Percentiles rank a stretch among this genome's conserved stretches.
These are phyloP conservation scores for Nigrospora oryzae DNA, from an alignment of 2,329 filamentous ascomycete species.

Conservation along the genomic window DNA sequence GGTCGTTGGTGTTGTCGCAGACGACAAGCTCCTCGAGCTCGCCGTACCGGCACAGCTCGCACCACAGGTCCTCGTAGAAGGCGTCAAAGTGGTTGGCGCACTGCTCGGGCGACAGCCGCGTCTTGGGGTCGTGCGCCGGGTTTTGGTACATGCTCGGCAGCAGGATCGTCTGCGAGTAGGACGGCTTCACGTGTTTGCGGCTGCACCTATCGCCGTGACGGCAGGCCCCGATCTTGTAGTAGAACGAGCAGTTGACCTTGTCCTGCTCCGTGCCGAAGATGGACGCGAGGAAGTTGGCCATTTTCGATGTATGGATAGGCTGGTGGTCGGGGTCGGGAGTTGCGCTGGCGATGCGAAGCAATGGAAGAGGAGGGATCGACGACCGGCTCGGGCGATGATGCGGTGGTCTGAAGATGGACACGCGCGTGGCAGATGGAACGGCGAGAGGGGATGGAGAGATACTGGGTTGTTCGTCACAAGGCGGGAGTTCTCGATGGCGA, in stretches of 20 bases:
- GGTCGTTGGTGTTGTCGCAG: conserved; percentile 99
- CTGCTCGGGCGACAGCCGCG: conserved; percentile 87
- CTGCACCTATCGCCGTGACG: conserved; percentile 97
- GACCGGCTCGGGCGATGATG: too few species aligned
- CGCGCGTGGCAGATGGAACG: too few species aligned
- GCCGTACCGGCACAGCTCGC: conserved; percentile 98
- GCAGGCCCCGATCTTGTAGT: conserved; percentile 99
- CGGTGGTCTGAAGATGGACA: too few species aligned
- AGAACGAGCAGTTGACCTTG: conserved; percentile 99
- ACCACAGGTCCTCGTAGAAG: conserved; percentile 99
- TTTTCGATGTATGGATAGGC: conserved; percentile 26
- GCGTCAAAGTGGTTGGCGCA: conserved; percentile 99
- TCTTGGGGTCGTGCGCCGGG: conserved; percentile 87
- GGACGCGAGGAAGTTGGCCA: conserved; percentile 98
- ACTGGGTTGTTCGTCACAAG: too few species aligned
- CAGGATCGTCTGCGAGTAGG: conserved; percentile 94
- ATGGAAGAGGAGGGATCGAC: too few species aligned
- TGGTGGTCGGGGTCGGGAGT: too few species aligned
- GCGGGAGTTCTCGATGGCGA: too few species aligned
- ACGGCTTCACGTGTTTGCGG: conserved; percentile 97
- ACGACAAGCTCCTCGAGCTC: conserved; percentile 97
- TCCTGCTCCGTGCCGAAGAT: conserved; percentile 99
- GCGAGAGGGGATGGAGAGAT: too few species aligned
- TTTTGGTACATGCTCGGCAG: conserved; percentile 99
- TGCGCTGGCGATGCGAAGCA: too few species aligned